Conservation (phyloP, 1,284 basidiomycete genomes). For the Boletus sp. region DNA sequence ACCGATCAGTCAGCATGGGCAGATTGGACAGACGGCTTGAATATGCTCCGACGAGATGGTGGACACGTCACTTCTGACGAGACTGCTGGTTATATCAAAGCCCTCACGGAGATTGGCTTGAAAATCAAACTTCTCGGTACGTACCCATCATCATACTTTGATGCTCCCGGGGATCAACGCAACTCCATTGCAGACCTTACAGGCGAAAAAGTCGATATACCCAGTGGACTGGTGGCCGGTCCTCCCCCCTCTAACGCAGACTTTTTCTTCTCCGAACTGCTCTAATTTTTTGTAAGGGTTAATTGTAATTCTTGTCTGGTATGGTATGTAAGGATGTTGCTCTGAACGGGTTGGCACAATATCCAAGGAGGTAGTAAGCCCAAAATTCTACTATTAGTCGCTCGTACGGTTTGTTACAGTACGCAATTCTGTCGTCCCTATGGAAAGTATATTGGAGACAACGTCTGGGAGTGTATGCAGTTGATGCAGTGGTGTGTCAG, state of each 20-base stretch:
- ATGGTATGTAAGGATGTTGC: constrained; percentile 2
- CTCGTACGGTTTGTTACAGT: constrained; percentile 24
- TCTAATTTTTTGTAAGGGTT: constrained; percentile 17
- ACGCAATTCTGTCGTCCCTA: constrained; percentile 15
- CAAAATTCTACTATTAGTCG: constrained; percentile 24
- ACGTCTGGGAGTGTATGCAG: constrained; percentile 33
- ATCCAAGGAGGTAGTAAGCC: constrained; percentile 7
- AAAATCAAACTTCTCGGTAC: constrained; percentile 89
- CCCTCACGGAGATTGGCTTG: constrained; percentile 89
- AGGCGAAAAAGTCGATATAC: constrained; percentile 91
- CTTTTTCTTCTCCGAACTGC: constrained; percentile 82
- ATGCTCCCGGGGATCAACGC: constrained; percentile 1
- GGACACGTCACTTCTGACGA: constrained; percentile 83
- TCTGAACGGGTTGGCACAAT: background rate
- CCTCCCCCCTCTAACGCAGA: constrained; percentile 77
- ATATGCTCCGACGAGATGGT: constrained; percentile 78
- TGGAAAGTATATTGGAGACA: constrained; percentile 21
- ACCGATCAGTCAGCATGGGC: constrained; percentile 84
- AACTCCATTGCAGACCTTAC: constrained; percentile 64
- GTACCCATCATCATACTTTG: constrained; percentile 29
- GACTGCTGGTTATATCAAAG: constrained; percentile 81
- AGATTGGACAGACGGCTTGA: constrained; percentile 96
- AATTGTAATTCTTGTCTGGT: constrained; percentile 11
- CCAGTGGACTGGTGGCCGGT: constrained; percentile 67
- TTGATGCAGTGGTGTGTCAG: constrained; percentile 39